Evolutionary conservation across 2,329 filamentous ascomycete species (phyloP), one percentile per base, ranked within the genome.

Genomic region (Pyrenophora seminiperda): DNA sequence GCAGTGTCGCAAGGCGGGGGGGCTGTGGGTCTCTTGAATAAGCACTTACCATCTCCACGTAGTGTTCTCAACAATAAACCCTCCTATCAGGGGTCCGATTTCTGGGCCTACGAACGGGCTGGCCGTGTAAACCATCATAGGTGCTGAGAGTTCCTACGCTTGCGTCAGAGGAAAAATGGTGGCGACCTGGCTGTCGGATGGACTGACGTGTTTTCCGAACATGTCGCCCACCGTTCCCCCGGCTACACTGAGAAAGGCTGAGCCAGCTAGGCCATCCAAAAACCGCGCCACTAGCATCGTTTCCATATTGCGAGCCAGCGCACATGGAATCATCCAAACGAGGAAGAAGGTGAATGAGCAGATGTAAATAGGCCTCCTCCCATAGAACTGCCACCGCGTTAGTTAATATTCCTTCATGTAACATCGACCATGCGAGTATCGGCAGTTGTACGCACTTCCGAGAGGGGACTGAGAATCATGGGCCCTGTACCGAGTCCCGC

Each of bases 221-320:
- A 72, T 68, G 43, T 96, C 91, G 27, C 90, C 89, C 13, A 96
- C 89, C 0, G 90, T 96, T 10, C 91, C 90, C 32, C 91, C 91
- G 0, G 90, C 88, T 1, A 96, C 90, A 50, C 77, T 80, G 36
- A 84, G 63, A 54, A 84, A 84, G 2, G 81, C 81, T 54, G 77
- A 80, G 17, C 89, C 89, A 0, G 87, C 79, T 27, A 92, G 76
- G 3, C 89, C 89, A 63, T 87, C 82, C 40, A 97, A 80, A 70
- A 96, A 96, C 5, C 92, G 84, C 13, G 81, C 80, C 11, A 95
- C 76, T 42, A 96, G 75, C 78, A 95, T 84, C 4, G 90, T 94
- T 59, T 84, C 76, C n/a, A 92, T 88, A 65, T 95, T 95, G 46
- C 79, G 77, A n/a, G 89, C 88, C 15, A 92, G 85, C 1, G 91